Conservation (phyloP, 2,329 filamentous ascomycete species). For the Cladosporium oxysporum region DNA sequence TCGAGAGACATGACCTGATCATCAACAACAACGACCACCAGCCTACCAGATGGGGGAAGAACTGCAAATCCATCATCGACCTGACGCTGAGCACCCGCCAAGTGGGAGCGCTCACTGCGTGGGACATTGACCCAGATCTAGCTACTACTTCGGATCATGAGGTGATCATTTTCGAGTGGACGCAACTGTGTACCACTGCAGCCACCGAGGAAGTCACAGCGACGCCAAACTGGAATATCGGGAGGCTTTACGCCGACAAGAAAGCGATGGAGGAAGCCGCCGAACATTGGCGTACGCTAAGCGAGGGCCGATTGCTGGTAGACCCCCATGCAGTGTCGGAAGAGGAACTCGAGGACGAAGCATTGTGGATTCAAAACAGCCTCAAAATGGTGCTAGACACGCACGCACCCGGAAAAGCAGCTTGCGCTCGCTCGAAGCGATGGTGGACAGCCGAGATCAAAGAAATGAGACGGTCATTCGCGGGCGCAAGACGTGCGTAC, state of each 20-base stretch:
- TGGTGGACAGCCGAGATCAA: background rate
- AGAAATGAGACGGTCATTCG: background rate
- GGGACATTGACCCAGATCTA: background rate
- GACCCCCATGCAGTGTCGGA: background rate
- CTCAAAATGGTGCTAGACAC: background rate
- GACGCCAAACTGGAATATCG: background rate
- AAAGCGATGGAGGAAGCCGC: background rate
- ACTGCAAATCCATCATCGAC: background rate
- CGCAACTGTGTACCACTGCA: background rate
- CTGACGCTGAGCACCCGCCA: background rate
- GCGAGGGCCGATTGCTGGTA: background rate
- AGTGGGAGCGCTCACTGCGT: background rate
- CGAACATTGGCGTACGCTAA: background rate
- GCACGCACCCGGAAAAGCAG: background rate
- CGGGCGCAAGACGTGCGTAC: background rate
- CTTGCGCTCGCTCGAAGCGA: background rate
- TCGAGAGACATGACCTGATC: background rate
- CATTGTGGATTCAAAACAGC: background rate
- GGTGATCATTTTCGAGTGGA: background rate
- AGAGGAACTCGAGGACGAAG: background rate
- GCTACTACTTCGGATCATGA: background rate
- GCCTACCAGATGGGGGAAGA: background rate
- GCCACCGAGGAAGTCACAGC: background rate
- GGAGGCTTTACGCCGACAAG: background rate
- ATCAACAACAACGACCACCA: background rate